A percentile compares a stretch with the other conserved stretches of the same genome.
phyloP scores from a whole-genome alignment of 202 grass and related monocot genomes.

The Dendrocalamus latiflorus region DNA sequence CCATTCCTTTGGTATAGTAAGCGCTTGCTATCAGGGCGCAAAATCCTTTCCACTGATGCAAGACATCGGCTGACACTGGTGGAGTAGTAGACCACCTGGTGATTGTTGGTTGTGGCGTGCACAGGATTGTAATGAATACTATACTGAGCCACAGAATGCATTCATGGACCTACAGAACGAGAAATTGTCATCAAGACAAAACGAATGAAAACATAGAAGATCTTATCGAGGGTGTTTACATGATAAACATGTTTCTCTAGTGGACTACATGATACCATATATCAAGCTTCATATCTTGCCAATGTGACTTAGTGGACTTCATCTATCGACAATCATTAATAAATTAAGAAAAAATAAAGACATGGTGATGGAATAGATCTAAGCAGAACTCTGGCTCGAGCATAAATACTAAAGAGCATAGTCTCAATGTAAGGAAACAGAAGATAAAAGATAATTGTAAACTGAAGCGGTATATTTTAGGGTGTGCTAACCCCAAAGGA shows the following conservation, averaged over 20 bases:
- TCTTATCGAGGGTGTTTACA: neutral
- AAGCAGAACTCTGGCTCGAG: neutral
- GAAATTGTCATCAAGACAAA: neutral
- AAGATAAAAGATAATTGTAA: neutral
- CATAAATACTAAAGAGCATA: slow-evolving; percentile 15
- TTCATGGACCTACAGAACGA: slow-evolving; percentile 43
- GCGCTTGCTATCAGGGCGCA: slow-evolving; percentile 90
- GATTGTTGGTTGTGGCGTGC: slow-evolving; percentile 84
- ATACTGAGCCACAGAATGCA: slow-evolving; percentile 97
- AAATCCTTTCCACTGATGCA: slow-evolving; percentile 97
- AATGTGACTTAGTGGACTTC: slow-evolving; percentile 14
- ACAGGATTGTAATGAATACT: slow-evolving; percentile 91
- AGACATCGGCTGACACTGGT: slow-evolving; percentile 71
- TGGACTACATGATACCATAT: slow-evolving; percentile 16
- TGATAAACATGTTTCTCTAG: neutral
- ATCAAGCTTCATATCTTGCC: slow-evolving; percentile 20
- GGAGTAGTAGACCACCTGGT: slow-evolving; percentile 76
- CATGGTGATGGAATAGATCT: neutral
- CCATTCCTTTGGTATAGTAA: slow-evolving; percentile 96
- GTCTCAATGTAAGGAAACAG: neutral
- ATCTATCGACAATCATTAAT: slow-evolving; percentile 9
- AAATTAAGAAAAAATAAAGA: slow-evolving; percentile 5
- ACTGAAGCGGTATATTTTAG: neutral
- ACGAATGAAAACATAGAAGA: neutral
- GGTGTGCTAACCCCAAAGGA: slow-evolving; percentile 53